phyloP scores from a whole-genome alignment of 1,139 yeast genomes.

The Kodamaea fungicola region DNA sequence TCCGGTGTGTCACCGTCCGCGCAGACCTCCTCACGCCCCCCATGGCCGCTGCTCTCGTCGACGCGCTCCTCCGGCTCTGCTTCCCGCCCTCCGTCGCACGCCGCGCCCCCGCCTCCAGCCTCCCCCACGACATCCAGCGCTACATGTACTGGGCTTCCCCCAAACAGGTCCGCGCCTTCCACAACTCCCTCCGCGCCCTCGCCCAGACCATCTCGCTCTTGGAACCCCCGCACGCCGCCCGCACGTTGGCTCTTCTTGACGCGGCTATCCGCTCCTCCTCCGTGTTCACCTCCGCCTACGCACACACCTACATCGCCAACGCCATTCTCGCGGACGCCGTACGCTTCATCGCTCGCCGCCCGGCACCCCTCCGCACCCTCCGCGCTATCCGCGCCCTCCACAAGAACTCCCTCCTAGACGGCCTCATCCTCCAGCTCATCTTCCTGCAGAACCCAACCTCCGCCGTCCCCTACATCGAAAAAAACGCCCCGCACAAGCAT shows the following conservation, averaged over 20 bases:
- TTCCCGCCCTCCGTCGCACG: conserved; percentile 7
- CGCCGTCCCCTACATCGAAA: conserved; percentile 20
- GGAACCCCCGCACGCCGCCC: conserved; percentile 14
- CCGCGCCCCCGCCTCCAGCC: conserved; percentile 5
- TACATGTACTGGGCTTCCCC: conserved; percentile 11
- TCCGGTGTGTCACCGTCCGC: conserved; percentile 18
- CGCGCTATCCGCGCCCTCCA: conserved; percentile 17
- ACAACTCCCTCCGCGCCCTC: conserved; percentile 24
- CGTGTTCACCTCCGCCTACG: conserved; percentile 15
- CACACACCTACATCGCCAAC: conserved; percentile 18
- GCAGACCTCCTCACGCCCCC: conserved; percentile 13
- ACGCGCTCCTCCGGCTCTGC: conserved; percentile 9
- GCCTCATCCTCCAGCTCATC: conserved; percentile 21
- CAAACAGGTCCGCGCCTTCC: conserved; percentile 21
- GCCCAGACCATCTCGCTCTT: conserved; percentile 31
- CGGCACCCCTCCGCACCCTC: conserved; percentile 10
- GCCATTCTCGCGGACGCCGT: conserved; percentile 18
- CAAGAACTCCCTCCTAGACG: conserved; percentile 15
- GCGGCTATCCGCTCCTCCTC: conserved; percentile 9
- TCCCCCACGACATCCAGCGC: conserved; percentile 17
- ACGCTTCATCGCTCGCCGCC: conserved; percentile 18
- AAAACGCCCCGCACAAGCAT: conserved; percentile 16
- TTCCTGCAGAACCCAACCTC: conserved; percentile 24
- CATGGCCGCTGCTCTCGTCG: conserved; percentile 13
- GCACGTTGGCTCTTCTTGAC: conserved; percentile 14